These are phyloP conservation scores for Phoenix roebelenii DNA, from an alignment of 176 grass and related monocot species.

Conservation along the genomic window DNA sequence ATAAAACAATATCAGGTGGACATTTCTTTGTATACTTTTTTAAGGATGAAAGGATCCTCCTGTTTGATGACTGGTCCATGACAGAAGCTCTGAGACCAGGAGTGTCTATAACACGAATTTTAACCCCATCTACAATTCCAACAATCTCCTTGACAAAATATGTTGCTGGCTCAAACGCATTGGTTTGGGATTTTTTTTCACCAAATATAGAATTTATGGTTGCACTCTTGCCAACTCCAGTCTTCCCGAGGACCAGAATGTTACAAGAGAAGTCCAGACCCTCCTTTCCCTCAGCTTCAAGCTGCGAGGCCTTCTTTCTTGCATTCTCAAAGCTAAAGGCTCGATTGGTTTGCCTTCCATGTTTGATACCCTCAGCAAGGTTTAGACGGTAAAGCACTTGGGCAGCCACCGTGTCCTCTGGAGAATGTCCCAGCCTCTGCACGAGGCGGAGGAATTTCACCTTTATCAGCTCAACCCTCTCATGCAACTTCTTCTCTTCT, in stretches of 20 bases:
- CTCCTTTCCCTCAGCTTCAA: constrained; percentile 27
- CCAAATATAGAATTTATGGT: constrained; percentile 46
- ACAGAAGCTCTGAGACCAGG: constrained; percentile 64
- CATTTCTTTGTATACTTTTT: constrained; percentile 85
- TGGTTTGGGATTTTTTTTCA: constrained; percentile 19
- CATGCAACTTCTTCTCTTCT: constrained; percentile 74
- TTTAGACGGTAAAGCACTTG: constrained; percentile 40
- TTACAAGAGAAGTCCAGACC: constrained; percentile 36
- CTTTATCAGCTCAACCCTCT: constrained; percentile 71
- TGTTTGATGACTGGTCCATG: constrained; percentile 74
- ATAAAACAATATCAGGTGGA: constrained; percentile 85
- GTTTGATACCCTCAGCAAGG: constrained; percentile 32
- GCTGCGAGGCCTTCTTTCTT: constrained; percentile 30
- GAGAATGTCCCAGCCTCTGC: constrained; percentile 32
- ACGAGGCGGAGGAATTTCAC: constrained; percentile 64
- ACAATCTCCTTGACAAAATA: constrained; percentile 34
- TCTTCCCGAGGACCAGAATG: constrained; percentile 35
- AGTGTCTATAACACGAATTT: constrained; percentile 78
- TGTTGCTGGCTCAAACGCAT: constrained; percentile 35
- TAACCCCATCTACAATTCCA: constrained; percentile 71
- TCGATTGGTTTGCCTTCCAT: constrained; percentile 13
- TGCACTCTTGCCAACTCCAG: constrained; percentile 41
- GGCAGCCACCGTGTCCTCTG: constrained; percentile 30
- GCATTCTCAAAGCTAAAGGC: constrained; percentile 9
- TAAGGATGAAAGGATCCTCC: constrained; percentile 58